These are phyloP conservation scores for Pleodorina starrii DNA, from an alignment of 139 green algal species.

Conservation along the genomic window DNA sequence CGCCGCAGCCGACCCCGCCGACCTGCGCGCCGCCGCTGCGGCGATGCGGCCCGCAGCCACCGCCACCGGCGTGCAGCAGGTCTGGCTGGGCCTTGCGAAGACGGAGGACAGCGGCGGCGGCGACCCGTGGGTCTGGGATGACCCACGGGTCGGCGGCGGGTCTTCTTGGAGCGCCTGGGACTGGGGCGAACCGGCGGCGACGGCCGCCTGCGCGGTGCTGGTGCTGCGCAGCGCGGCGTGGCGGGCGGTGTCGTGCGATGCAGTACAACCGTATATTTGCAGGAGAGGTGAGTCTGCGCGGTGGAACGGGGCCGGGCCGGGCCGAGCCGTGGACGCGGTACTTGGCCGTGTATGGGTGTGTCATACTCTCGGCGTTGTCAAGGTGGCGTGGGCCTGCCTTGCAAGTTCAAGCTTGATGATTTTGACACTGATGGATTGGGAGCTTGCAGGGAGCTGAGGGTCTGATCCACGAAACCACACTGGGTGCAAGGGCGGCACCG, in stretches of 20 bases:
- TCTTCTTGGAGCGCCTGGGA: neutral
- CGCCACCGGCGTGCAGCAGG: neutral
- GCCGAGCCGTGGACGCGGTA: no score
- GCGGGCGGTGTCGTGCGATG: neutral
- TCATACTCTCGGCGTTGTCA: no score
- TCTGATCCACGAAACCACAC: no score
- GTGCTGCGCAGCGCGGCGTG: neutral
- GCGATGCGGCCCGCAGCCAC: slow-evolving; percentile 7
- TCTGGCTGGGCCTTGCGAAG: slow-evolving; percentile 10
- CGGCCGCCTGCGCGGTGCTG: neutral
- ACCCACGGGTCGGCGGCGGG: neutral
- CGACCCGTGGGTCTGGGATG: slow-evolving; percentile 13
- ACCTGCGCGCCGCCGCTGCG: neutral
- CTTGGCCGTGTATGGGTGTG: no score
- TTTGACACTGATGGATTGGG: no score
- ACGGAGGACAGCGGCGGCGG: no score
- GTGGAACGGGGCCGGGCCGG: no score
- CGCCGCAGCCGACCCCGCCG: neutral
- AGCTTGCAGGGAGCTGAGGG: no score
- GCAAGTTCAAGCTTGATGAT: no score
- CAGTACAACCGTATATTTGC: neutral
- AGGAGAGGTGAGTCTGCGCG: neutral
- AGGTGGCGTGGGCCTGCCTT: no score
- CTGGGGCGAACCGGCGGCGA: neutral
- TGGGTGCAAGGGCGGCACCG: no score